phyloP scores from a whole-genome alignment of 1,139 yeast genomes.

The Lodderomyces beijingensis region DNA sequence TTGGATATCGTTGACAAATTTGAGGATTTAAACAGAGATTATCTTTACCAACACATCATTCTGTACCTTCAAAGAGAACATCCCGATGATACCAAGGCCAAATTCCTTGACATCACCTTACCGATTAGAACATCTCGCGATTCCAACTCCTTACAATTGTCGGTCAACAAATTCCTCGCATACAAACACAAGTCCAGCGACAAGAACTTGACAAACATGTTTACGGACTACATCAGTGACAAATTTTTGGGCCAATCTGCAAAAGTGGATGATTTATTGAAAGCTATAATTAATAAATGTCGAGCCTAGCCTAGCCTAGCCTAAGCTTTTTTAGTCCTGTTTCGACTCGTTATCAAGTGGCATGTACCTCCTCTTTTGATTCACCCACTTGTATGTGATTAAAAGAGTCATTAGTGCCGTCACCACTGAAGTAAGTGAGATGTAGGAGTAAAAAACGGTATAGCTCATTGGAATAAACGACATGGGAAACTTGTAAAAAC shows the following conservation, averaged over 20 bases:
- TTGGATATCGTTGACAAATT: slow-evolving; percentile 62
- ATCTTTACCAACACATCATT: slow-evolving; percentile 63
- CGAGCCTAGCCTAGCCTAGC: not conserved
- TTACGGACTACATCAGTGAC: slow-evolving; percentile 28
- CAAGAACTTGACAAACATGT: slow-evolving; percentile 41
- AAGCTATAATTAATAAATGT: slow-evolving; percentile 3
- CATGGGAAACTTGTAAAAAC: slow-evolving; percentile 39
- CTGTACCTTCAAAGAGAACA: slow-evolving; percentile 41
- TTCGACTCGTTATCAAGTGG: slow-evolving; percentile 29
- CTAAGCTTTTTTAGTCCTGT: slow-evolving; percentile 4
- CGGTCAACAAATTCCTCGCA: slow-evolving; percentile 69
- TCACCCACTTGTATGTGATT: slow-evolving; percentile 21
- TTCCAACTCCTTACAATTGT: slow-evolving; percentile 46
- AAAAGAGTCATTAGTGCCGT: slow-evolving; percentile 24
- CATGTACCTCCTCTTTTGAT: slow-evolving; percentile 16
- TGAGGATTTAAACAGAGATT: slow-evolving; percentile 61
- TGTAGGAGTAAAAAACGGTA: slow-evolving; percentile 18
- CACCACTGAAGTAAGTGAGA: slow-evolving; percentile 22
- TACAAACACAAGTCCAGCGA: slow-evolving; percentile 43
- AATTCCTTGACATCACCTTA: slow-evolving; percentile 57
- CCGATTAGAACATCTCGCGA: slow-evolving; percentile 58
- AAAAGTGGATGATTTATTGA: slow-evolving; percentile 4
- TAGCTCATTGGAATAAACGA: slow-evolving; percentile 26
- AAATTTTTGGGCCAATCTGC: slow-evolving; percentile 29
- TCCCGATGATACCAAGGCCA: slow-evolving; percentile 36